Evolutionary conservation across 23 red algal genomes (phyloP), one percentile per base, ranked within the genome.

Genomic region (Gracilaria vermiculophylla): DNA sequence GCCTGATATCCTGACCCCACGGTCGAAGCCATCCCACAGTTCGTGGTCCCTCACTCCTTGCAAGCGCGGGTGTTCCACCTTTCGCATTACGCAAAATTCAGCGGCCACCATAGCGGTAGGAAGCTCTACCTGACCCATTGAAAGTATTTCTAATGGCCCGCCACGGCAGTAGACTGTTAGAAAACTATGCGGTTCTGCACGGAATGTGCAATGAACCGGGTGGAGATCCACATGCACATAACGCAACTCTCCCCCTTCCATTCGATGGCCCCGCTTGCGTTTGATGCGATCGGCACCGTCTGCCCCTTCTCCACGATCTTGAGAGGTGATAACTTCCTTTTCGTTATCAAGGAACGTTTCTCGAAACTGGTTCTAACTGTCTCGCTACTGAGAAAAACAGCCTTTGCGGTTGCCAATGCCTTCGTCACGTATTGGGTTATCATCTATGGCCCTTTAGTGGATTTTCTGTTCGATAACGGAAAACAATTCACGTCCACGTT

Each of bases 291-390:
- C 58, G 58, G 15, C 14, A 64, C 15, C 5, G 5, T 64, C 6
- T 5, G 58, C 10, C 58, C 33, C 14, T 14, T 64, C 10, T 64
- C 14, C 5, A 5, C 5, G 5, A 64, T 14, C 33, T 5, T 14
- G 6, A 5, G 15, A 64, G 81, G 81, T 15, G 24, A 70, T 61
- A 31, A 33, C 24, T 67, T 27, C 42, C 73, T 90, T 45, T 55
- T 90, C 25, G 85, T 90, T 8, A 90, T 90, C 36, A 77, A n/a
- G 20, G 70, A 79, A 17, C n/a, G 69, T 19, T 78, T 77, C 66
- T 56, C 67, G 53, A 90, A 90, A 73, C 25, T 90, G 23, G 58
- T 50, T n/a, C 85, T 53, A 7, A 66, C 54, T 28, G 32, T 79
- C 15, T 73, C 69, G 5, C 33, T 90, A 28, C 39, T 20, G 71